Conservation (phyloP, 768 basidiomycete genomes). For the Crepidotus variabilis region DNA sequence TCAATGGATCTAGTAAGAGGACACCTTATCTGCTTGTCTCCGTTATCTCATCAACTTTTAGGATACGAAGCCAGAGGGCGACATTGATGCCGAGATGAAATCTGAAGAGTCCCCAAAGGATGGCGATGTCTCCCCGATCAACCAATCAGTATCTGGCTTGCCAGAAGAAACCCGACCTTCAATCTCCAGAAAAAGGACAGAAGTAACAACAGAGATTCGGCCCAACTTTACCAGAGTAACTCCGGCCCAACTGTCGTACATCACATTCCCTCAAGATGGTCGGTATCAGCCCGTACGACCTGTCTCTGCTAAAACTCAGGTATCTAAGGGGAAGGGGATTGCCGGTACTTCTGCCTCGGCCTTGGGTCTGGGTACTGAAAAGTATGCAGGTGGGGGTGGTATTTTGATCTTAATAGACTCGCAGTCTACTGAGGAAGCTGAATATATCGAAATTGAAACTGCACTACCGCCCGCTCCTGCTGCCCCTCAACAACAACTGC, state of each 20-base stretch:
- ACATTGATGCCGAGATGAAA: slow-evolving; percentile 79
- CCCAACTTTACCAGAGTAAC: slow-evolving; percentile 92
- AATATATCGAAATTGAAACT: slow-evolving; percentile 64
- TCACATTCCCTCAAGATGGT: slow-evolving; percentile 74
- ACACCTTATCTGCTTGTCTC: neutral
- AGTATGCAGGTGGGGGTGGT: slow-evolving; percentile 78
- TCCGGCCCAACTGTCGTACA: slow-evolving; percentile 80
- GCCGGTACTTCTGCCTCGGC: slow-evolving; percentile 24
- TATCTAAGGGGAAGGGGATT: slow-evolving; percentile 30
- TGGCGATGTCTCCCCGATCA: slow-evolving; percentile 55
- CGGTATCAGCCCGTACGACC: slow-evolving; percentile 90
- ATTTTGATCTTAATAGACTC: slow-evolving; percentile 82
- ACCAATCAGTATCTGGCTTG: slow-evolving; percentile 42
- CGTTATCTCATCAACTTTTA: slow-evolving; percentile 21
- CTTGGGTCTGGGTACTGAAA: slow-evolving; percentile 43
- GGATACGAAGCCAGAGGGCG: slow-evolving; percentile 38
- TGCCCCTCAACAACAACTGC: slow-evolving; percentile 20
- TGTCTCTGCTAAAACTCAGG: slow-evolving; percentile 48
- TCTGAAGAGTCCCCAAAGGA: slow-evolving; percentile 48
- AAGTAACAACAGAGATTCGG: slow-evolving; percentile 72
- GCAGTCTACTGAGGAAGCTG: slow-evolving; percentile 63
- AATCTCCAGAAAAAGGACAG: slow-evolving; percentile 55
- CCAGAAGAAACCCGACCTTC: slow-evolving; percentile 37
- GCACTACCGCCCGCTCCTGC: slow-evolving; percentile 26
- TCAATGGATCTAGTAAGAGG: slow-evolving; percentile 78